These are phyloP conservation scores for Trapa bicornis DNA, from an alignment of 345 rosid genomes.

Conservation along the genomic window DNA sequence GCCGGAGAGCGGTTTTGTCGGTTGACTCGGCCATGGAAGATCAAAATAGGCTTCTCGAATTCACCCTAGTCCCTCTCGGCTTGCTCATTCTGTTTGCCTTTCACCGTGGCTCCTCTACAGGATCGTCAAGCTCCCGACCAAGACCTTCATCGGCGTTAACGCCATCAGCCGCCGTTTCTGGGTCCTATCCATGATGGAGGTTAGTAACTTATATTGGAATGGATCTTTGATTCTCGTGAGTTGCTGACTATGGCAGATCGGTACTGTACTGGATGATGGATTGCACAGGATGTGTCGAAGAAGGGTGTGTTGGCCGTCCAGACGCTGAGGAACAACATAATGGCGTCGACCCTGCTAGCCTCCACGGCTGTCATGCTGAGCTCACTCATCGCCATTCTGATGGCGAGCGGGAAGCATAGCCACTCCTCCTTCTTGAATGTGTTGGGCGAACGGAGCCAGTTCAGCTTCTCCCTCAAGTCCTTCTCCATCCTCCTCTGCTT, in stretches of 20 bases:
- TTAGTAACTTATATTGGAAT: conserved; percentile 1
- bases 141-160: conserved; percentile 63
- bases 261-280: neutral
- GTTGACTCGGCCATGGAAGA: conserved; percentile 22
- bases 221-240: too few species aligned
- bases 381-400: conserved; percentile 59
- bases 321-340: conserved; percentile 77
- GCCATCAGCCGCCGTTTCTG: conserved; percentile 76
- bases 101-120: conserved; percentile 66
- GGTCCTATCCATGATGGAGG: conserved; percentile 97
- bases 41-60: conserved; percentile 36
- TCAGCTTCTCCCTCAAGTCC: conserved; percentile 47
- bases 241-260: too few species aligned
- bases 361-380: conserved; percentile 76
- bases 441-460: conserved; percentile 46
- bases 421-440: conserved; percentile 23
- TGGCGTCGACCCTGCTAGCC: conserved; percentile 87
- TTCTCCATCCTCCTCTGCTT: conserved; percentile 55
- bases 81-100: conserved; percentile 36
- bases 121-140: conserved; percentile 43
- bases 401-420: conserved; percentile 24
- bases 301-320: conserved; percentile 89
- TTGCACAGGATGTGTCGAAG: conserved; percentile 42
- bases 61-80: conserved; percentile 50
- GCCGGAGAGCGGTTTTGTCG: too few species aligned